phyloP scores from a whole-genome alignment of 306 rosid genomes.

The Styphnolobium japonicum region DNA sequence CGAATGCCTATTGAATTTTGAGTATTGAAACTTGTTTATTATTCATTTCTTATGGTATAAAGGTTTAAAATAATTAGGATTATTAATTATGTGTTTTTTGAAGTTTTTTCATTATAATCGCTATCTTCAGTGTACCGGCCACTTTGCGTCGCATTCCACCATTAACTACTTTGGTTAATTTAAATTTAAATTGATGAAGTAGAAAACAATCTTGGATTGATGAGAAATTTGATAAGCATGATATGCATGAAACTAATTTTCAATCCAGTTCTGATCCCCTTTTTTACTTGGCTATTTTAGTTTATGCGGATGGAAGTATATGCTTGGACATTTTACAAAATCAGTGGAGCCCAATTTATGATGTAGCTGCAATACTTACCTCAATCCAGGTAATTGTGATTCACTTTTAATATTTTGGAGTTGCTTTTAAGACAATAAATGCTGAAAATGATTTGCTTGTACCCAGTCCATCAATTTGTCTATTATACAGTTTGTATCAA shows the following conservation, averaged over 20 bases:
- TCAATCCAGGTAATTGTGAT: conserved; percentile 78
- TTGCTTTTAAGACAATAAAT: not conserved
- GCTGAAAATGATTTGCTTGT: not conserved
- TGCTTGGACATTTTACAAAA: conserved; percentile 96
- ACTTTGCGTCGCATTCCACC: too few relatives aligned
- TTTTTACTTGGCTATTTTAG: conserved; percentile 43
- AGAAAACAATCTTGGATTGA: not conserved
- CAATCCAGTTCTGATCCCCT: conserved; percentile 20
- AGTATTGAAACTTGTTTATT: too few relatives aligned
- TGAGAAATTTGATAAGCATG: not conserved
- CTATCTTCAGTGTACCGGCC: too few relatives aligned
- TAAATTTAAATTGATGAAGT: not conserved
- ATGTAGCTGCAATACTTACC: conserved; percentile 96
- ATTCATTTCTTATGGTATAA: too few relatives aligned
- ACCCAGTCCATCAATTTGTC: not conserved
- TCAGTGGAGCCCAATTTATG: conserved; percentile 98
- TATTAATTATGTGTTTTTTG: too few relatives aligned
- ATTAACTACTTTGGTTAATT: too few relatives aligned
- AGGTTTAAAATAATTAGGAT: too few relatives aligned
- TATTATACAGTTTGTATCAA: not conserved
- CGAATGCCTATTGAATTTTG: too few relatives aligned
- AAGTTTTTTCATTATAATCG: too few relatives aligned
- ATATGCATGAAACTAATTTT: not conserved
- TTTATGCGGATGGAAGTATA: conserved; percentile 98
- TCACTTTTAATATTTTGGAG: conserved; percentile 13